These are phyloP conservation scores for Avena insularis DNA, from an alignment of 176 grass and related monocot species.

Conservation along the genomic window DNA sequence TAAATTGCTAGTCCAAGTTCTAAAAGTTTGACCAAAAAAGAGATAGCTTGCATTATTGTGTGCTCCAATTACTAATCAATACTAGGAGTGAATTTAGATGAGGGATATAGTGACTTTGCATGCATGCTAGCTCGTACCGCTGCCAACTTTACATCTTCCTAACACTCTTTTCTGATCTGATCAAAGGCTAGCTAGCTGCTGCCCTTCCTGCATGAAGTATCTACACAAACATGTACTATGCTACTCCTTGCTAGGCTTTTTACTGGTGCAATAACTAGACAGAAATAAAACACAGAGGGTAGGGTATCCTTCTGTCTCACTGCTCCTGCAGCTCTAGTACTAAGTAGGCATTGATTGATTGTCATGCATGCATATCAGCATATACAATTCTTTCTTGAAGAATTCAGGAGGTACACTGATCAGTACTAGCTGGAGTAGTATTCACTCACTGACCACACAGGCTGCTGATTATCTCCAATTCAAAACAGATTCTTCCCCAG, in stretches of 20 bases:
- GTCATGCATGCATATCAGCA: conserved; percentile 25
- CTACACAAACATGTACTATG: conserved; percentile 37
- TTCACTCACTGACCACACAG: conserved; percentile 51
- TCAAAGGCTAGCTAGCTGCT: conserved; percentile 27
- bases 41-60: background rate
- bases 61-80: background rate
- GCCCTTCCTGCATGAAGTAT: conserved; percentile 43
- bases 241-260: conserved; percentile 22
- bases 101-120: background rate
- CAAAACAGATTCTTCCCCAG: conserved; percentile 46
- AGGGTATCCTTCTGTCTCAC: conserved; percentile 11
- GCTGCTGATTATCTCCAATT: conserved; percentile 49
- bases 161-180: conserved; percentile 33
- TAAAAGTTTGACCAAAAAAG: background rate
- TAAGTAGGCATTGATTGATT: conserved; percentile 53
- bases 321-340: conserved; percentile 44
- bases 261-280: conserved; percentile 14
- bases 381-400: conserved; percentile 45
- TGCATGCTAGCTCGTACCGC: background rate
- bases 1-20: no score
- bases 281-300: conserved; percentile 19
- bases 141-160: conserved; percentile 8
- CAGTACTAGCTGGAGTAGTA: conserved; percentile 44
- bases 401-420: conserved; percentile 44
- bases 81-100: conserved; percentile 32